A percentile compares a stretch with the other conserved stretches of the same genome.
These are phyloP conservation scores for Phascolomyces articulosus DNA, from an alignment of 371 early-diverging fungal species.

Conservation along the genomic window DNA sequence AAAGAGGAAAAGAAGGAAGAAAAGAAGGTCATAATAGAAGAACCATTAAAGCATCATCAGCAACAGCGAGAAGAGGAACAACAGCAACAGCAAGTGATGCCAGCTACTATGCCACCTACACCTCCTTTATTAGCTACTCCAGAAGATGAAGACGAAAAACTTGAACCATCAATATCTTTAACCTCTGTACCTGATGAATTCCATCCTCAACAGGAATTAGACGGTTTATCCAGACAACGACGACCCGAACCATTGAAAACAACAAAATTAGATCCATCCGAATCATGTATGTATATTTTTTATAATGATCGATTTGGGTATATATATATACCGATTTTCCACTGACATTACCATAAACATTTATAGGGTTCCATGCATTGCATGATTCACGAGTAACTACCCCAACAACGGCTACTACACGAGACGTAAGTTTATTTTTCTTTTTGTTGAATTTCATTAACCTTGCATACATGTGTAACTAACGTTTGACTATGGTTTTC, in stretches of 20 bases:
- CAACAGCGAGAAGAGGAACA: neutral
- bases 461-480: no score
- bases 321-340: neutral
- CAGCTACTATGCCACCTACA: conserved; percentile 1
- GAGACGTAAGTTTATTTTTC: conserved; percentile 1
- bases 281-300: conserved; percentile 2
- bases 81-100: neutral
- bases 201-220: neutral
- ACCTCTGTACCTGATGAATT: neutral
- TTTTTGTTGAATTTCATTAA: neutral
- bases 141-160: neutral
- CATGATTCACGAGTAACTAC: neutral
- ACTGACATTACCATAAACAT: neutral
- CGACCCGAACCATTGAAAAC: conserved; percentile 5
- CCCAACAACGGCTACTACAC: neutral
- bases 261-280: neutral
- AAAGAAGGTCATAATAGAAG: conserved; percentile 4
- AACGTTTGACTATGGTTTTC: no score
- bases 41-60: neutral
- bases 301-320: neutral
- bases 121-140: neutral
- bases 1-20: conserved; percentile 7
- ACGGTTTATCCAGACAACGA: neutral
- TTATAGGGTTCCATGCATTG: conserved; percentile 2
- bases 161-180: neutral